Evolutionary conservation across 768 basidiomycete genomes (phyloP), one percentile per base, ranked within the genome.

Genomic region (Leccinum ochraceum): DNA sequence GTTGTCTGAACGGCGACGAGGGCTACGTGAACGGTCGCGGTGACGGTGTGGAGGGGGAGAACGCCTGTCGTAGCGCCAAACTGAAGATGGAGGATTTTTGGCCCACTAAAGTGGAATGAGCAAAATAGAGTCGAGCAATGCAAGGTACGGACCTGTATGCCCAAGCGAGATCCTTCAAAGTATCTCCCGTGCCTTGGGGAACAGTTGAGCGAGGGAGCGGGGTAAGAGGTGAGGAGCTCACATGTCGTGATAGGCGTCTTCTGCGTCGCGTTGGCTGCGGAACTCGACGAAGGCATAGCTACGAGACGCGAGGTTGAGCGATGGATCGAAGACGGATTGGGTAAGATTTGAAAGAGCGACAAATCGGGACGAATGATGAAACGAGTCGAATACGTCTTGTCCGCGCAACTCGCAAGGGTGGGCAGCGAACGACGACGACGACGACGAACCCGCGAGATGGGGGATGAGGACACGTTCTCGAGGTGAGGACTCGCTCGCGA

Each of bases 241-340:
- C 90, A 92, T 92, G 61, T 91, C 89, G 69, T 89, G 85, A 74
- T 91, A 92, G 30, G 90, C 90, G 64, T 90, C 89, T 68, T 92
- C 90, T 20, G 90, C 90, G 68, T 92, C 89, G 46, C 87, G 85
- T 53, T 82, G 80, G 68, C 84, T 85, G 71, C 88, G 86, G 70
- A 92, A 93, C 74, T 93, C 90, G 71, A 93, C 86, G 74, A 93
- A 93, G 59, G 90, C 91, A 75, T 91, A 93, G 79, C 91, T 92
- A 80, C 79, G 79, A 76, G 73, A 76, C 71, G 76, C 78, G 74
- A 76, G 68, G 80, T 86, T 85, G 86, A 87, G 86, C 81, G 83
- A 79, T 78, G 73, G 80, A 73, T 70, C 69, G 60, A 63, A 69
- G 67, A 62, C 3, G 63, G 53, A 65, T 68, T 65, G 71, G 39